Conservation (phyloP, 371 early-diverging fungal species). For the Fennellomyces sp. region DNA sequence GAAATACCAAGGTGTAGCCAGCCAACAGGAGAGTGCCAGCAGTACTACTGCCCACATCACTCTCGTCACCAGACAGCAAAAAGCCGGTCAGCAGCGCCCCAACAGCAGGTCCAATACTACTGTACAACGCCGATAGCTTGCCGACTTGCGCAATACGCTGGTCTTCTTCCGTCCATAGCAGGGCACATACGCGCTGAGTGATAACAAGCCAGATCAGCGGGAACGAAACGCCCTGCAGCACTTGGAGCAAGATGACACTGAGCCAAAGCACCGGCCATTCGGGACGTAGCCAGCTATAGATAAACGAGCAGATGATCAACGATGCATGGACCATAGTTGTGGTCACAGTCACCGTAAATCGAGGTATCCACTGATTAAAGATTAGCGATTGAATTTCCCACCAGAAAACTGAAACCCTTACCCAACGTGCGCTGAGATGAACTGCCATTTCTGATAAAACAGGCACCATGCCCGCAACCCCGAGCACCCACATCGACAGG, state of each 20-base stretch:
- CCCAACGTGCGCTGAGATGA: slow-evolving; percentile 26
- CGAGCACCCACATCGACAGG: slow-evolving; percentile 25
- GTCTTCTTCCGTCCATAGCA: slow-evolving; percentile 30
- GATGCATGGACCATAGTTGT: slow-evolving; percentile 28
- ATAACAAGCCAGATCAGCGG: slow-evolving; percentile 36
- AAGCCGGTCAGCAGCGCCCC: slow-evolving; percentile 30
- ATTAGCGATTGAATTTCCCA: no score
- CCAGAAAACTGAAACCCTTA: slow-evolving; percentile 10
- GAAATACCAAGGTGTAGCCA: slow-evolving; percentile 27
- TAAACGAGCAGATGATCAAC: slow-evolving; percentile 28
- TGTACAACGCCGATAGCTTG: slow-evolving; percentile 30
- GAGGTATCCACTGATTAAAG: slow-evolving; percentile 39
- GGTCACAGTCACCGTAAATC: slow-evolving; percentile 23
- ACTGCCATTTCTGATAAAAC: slow-evolving; percentile 19
- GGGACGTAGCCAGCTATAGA: slow-evolving; percentile 30
- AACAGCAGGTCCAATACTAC: slow-evolving; percentile 36
- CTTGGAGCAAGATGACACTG: slow-evolving; percentile 17
- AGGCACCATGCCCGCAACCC: slow-evolving; percentile 19
- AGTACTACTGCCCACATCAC: slow-evolving; percentile 6
- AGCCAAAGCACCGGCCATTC: slow-evolving; percentile 13
- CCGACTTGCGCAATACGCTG: slow-evolving; percentile 33
- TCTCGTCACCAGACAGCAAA: slow-evolving; percentile 15
- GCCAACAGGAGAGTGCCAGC: neutral
- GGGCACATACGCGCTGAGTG: slow-evolving; percentile 24
- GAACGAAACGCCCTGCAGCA: slow-evolving; percentile 15